Percentiles rank a stretch among this genome's conserved stretches.
These are phyloP conservation scores for Pezicula carpinea DNA, from an alignment of 2,329 filamentous ascomycete genomes.

Conservation along the genomic window DNA sequence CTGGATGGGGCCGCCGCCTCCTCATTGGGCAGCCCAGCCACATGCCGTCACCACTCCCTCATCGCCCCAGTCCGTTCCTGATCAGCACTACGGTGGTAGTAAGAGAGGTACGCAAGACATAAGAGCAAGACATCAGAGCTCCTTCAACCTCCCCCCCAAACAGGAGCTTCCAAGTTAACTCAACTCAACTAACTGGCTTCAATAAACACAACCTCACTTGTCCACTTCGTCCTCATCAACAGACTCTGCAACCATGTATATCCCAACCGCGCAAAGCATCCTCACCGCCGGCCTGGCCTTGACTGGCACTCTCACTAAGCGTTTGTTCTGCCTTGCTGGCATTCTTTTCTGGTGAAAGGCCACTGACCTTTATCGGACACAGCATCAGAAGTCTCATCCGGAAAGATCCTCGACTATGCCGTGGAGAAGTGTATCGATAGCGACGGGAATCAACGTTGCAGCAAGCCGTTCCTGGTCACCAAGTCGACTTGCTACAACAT, in stretches of 20 bases:
- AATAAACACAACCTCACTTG: no score
- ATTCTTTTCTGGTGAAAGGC: background rate
- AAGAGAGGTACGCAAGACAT: no score
- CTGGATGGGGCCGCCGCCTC: no score
- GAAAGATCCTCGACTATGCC: conserved; percentile 37
- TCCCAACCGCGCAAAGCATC: conserved; percentile 19
- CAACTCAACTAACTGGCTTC: no score
- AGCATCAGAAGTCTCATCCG: conserved; percentile 27
- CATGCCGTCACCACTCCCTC: no score
- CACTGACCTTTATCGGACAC: background rate
- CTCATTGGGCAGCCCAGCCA: no score
- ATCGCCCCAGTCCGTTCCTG: no score
- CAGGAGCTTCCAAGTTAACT: no score
- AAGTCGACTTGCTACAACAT: conserved; percentile 36
- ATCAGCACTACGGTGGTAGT: no score
- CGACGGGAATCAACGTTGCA: conserved; percentile 35
- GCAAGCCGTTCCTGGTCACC: conserved; percentile 35
- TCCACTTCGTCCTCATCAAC: no score
- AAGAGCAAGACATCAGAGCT: no score
- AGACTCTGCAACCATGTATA: conserved; percentile 18
- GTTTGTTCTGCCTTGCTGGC: conserved; percentile 1
- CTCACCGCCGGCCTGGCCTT: conserved; percentile 18
- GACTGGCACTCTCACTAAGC: conserved; percentile 14
- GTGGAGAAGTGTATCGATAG: conserved; percentile 36
- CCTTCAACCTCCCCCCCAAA: no score